These are phyloP conservation scores for Penicillium sp. DNA, from an alignment of 2,329 filamentous ascomycete species.

Conservation along the genomic window DNA sequence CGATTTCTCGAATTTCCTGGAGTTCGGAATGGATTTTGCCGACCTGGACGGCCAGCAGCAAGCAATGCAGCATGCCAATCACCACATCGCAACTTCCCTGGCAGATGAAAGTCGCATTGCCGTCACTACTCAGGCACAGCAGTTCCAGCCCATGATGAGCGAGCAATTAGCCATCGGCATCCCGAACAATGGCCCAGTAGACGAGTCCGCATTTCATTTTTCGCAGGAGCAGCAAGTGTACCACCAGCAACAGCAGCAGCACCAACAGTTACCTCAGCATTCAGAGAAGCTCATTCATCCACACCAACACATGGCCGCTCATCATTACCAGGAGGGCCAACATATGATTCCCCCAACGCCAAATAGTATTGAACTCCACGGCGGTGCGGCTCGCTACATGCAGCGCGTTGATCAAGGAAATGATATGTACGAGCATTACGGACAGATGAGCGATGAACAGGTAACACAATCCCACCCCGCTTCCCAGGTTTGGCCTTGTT, in stretches of 20 bases:
- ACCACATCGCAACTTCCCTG: constrained; percentile 32
- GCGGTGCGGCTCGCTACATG: constrained; percentile 37
- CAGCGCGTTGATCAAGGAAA: constrained; percentile 34
- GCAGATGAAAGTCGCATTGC: constrained; percentile 24
- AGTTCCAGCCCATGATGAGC: constrained; percentile 30
- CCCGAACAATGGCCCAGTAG: constrained; percentile 17
- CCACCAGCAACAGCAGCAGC: constrained; percentile 20
- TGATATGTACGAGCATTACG: constrained; percentile 43
- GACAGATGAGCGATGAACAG: constrained; percentile 42
- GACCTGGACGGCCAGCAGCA: constrained; percentile 37
- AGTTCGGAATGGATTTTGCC: constrained; percentile 46
- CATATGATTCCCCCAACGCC: constrained; percentile 45
- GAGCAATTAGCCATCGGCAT: constrained; percentile 32
- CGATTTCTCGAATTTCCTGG: constrained; percentile 48
- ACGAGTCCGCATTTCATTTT: constrained; percentile 25
- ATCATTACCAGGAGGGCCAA: constrained; percentile 30
- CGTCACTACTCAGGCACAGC: constrained; percentile 21
- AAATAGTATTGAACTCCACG: constrained; percentile 47
- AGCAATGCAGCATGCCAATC: constrained; percentile 26
- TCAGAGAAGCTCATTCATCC: constrained; percentile 20
- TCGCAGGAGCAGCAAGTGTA: constrained; percentile 29
- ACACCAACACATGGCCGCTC: constrained; percentile 22
- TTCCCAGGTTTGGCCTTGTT: neutral
- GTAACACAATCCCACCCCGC: constrained; percentile 23
- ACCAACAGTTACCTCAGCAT: constrained; percentile 23